A percentile compares a stretch with the other conserved stretches of the same genome.
phyloP scores from a whole-genome alignment of 1,284 basidiomycete species.

The Earliella scabrosa region DNA sequence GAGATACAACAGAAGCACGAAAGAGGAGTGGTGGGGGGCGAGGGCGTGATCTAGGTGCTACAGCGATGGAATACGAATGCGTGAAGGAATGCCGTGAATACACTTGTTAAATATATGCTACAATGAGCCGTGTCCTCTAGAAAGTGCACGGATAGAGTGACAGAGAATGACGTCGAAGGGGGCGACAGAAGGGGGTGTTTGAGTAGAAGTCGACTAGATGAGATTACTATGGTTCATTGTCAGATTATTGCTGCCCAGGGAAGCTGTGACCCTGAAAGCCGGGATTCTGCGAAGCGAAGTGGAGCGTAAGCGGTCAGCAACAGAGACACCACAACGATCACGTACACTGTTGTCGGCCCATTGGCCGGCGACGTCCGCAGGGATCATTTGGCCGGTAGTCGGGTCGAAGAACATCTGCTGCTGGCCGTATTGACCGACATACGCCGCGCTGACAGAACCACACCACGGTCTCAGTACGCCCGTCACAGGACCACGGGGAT shows the following conservation, averaged over 20 bases:
- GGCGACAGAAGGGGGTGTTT: neutral
- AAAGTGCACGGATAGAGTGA: neutral
- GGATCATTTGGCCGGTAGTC: slow-evolving; percentile 17
- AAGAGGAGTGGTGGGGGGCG: neutral
- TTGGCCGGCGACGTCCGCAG: slow-evolving; percentile 15
- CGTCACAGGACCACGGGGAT: neutral
- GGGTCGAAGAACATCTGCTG: slow-evolving; percentile 19
- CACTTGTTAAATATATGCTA: slow-evolving; percentile 25
- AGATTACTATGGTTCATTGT: neutral
- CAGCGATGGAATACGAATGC: too few species aligned
- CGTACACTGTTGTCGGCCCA: slow-evolving; percentile 20
- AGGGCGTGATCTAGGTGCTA: too few species aligned
- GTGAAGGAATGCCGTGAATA: too few species aligned
- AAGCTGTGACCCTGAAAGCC: slow-evolving; percentile 16
- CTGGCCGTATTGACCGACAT: slow-evolving; percentile 13
- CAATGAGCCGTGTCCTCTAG: slow-evolving; percentile 1
- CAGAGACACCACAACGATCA: slow-evolving; percentile 5
- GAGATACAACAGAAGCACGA: too few species aligned
- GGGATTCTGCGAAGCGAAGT: neutral
- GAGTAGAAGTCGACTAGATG: neutral
- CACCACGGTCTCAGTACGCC: neutral
- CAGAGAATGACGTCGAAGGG: neutral
- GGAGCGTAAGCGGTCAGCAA: slow-evolving; percentile 1
- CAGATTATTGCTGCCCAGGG: slow-evolving; percentile 9
- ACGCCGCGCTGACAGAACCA: slow-evolving; percentile 10